Conservation (phyloP, 2,329 filamentous ascomycete genomes). For the Aspergillus brasiliensis region DNA sequence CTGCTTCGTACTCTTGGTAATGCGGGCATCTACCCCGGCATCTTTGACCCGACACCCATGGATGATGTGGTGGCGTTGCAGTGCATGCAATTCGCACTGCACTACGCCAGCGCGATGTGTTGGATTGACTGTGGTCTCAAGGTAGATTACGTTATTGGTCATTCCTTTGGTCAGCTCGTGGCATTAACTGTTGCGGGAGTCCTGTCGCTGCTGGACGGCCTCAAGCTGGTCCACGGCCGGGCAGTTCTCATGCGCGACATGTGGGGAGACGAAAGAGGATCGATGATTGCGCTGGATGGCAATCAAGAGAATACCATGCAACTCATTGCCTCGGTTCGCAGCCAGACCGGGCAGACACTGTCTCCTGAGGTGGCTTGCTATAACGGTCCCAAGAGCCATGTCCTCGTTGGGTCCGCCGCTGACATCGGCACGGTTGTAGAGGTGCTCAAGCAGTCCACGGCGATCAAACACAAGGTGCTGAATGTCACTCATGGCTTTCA, state of each 20-base stretch:
- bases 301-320: too few relatives aligned
- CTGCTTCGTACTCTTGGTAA: constrained; percentile 26
- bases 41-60: constrained; percentile 27
- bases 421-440: constrained; percentile 33
- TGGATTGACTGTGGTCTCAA: constrained; percentile 45
- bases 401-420: constrained; percentile 41
- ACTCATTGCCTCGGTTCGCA: constrained; percentile 16
- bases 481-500: constrained; percentile 54
- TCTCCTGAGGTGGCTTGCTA: constrained; percentile 51
- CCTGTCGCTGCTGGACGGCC: constrained; percentile 32
- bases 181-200: constrained; percentile 37
- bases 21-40: constrained; percentile 35
- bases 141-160: constrained; percentile 37
- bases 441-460: constrained; percentile 3
- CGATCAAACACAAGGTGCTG: constrained; percentile 40
- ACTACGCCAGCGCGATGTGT: constrained; percentile 39
- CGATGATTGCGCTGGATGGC: too few relatives aligned
- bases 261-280: constrained; percentile 37
- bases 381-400: constrained; percentile 48
- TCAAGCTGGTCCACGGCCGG: constrained; percentile 31
- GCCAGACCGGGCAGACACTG: too few relatives aligned
- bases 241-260: constrained; percentile 31
- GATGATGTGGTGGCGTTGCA: constrained; percentile 36
- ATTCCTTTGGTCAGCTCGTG: constrained; percentile 43
- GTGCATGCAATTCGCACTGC: constrained; percentile 38